A percentile compares a stretch with the other conserved stretches of the same genome.
phyloP scores from a whole-genome alignment of 1,284 basidiomycete genomes.

The Apiotrichum laibachii region DNA sequence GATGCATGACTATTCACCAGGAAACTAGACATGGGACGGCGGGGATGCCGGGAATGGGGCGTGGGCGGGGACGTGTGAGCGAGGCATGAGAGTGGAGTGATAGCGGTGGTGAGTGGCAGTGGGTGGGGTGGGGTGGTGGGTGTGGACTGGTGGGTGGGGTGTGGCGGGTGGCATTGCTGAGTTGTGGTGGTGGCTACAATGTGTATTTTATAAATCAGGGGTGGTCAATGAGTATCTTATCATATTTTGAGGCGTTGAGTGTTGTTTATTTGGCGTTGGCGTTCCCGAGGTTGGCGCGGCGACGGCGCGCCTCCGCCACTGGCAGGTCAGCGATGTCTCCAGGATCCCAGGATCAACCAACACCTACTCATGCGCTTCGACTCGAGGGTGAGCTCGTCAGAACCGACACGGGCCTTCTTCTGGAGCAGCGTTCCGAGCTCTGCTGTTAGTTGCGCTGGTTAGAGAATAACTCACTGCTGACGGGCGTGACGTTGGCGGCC shows the following conservation, averaged over 20 bases:
- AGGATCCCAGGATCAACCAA: not conserved
- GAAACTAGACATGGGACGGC: not conserved
- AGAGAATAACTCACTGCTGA: constrained; percentile 11
- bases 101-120: too few species aligned
- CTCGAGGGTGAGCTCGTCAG: constrained; percentile 20
- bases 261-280: not conserved
- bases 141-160: too few species aligned
- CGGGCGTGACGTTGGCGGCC: constrained; percentile 4
- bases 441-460: not conserved
- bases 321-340: not conserved
- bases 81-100: not conserved
- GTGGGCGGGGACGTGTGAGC: not conserved
- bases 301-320: constrained; percentile 20
- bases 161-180: too few species aligned
- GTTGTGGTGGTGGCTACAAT: not conserved
- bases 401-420: constrained; percentile 5
- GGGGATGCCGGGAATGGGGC: too few species aligned
- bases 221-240: not conserved
- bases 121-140: too few species aligned
- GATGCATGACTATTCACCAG: not conserved
- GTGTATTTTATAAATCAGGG: not conserved
- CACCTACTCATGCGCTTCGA: constrained; percentile 21
- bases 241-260: not conserved
- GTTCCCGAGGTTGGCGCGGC: constrained; percentile 7
- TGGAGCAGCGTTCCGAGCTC: constrained; percentile 11